A percentile compares a stretch with the other conserved stretches of the same genome.
Conservation (phyloP, 1,139 yeast species). For the Geotrichum klebahnii region DNA sequence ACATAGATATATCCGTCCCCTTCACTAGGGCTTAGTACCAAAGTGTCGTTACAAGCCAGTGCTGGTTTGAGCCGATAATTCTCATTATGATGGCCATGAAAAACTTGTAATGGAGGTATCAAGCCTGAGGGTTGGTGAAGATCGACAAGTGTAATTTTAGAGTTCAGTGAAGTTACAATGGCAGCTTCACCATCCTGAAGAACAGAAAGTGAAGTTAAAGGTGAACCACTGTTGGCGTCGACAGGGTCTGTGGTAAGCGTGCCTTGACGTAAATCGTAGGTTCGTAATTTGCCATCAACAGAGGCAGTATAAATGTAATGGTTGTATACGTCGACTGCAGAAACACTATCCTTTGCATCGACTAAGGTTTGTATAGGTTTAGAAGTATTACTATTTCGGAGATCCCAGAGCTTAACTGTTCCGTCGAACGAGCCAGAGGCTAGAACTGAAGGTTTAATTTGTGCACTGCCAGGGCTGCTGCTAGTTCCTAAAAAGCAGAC, state of each 20-base stretch:
- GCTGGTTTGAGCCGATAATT: slow-evolving; percentile 31
- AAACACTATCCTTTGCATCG: slow-evolving; percentile 40
- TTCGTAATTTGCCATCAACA: slow-evolving; percentile 37
- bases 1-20: slow-evolving; percentile 75
- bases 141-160: slow-evolving; percentile 33
- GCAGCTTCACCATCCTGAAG: slow-evolving; percentile 28
- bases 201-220: slow-evolving; percentile 33
- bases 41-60: slow-evolving; percentile 52
- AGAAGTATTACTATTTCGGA: slow-evolving; percentile 26
- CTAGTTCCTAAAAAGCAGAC: slow-evolving; percentile 30
- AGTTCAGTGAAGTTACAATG: slow-evolving; percentile 34
- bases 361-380: slow-evolving; percentile 37
- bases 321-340: slow-evolving; percentile 31
- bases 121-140: slow-evolving; percentile 13
- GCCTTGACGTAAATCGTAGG: slow-evolving; percentile 38
- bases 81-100: slow-evolving; percentile 33
- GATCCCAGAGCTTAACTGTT: slow-evolving; percentile 41
- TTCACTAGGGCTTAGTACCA: slow-evolving; percentile 79
- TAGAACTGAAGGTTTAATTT: slow-evolving; percentile 31
- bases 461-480: slow-evolving; percentile 25
- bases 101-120: slow-evolving; percentile 33
- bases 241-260: slow-evolving; percentile 33
- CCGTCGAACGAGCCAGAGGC: slow-evolving; percentile 39
- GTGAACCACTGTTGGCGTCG: slow-evolving; percentile 27
- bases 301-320: slow-evolving; percentile 38